These are phyloP conservation scores for Ramaria sp. DNA, from an alignment of 768 basidiomycete genomes.

Conservation along the genomic window DNA sequence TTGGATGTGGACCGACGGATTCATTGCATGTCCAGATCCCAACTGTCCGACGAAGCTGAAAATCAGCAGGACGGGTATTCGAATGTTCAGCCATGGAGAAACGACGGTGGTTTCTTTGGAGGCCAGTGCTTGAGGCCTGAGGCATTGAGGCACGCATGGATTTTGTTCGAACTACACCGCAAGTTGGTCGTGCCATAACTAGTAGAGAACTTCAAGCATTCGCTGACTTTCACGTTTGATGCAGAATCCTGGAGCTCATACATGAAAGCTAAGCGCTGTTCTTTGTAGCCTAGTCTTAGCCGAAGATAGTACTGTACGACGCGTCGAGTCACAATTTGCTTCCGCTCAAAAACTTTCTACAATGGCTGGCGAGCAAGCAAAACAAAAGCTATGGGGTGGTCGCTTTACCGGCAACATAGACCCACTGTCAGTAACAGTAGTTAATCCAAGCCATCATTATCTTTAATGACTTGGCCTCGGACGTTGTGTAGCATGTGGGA, in stretches of 20 bases:
- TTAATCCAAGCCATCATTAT: slow-evolving; percentile 2
- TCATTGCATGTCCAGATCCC: slow-evolving; percentile 60
- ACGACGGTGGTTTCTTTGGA: slow-evolving; percentile 37
- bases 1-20: slow-evolving; percentile 60
- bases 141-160: too few relatives aligned
- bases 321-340: too few relatives aligned
- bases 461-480: slow-evolving; percentile 8
- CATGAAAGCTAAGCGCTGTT: too few relatives aligned
- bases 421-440: slow-evolving; percentile 47
- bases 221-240: too few relatives aligned
- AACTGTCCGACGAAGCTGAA: slow-evolving; percentile 46
- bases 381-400: slow-evolving; percentile 82
- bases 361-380: slow-evolving; percentile 34
- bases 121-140: not conserved
- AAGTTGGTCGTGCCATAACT: too few relatives aligned
- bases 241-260: too few relatives aligned
- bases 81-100: slow-evolving; percentile 45
- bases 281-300: too few relatives aligned
- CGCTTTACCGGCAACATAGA: slow-evolving; percentile 85
- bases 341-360: slow-evolving; percentile 2
- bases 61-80: slow-evolving; percentile 38
- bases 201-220: too few relatives aligned
- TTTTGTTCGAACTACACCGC: too few relatives aligned
- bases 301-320: too few relatives aligned
- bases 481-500: slow-evolving; percentile 74